Evolutionary conservation across 2,329 filamentous ascomycete genomes (phyloP), one percentile per base, ranked within the genome.

Genomic region (Colletotrichum caudatum): DNA sequence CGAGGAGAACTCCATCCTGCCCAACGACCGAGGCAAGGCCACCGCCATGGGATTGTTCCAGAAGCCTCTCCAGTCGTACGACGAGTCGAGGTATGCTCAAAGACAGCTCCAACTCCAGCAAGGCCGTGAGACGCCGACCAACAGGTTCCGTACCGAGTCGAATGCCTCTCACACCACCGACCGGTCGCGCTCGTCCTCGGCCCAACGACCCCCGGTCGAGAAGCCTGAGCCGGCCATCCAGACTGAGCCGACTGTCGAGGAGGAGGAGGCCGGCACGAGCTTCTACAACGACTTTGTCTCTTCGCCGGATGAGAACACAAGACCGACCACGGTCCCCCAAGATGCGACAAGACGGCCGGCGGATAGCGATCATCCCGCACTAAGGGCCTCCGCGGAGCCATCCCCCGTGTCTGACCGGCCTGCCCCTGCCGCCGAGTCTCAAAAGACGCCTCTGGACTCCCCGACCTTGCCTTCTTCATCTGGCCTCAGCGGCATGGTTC

Each of bases 51-150:
- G 85, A 26, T 82, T 87, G 33, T 87, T 88, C 71, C 92, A 92
- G 74, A 94, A 94, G 78, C 93, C 94, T 1, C 82, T 84, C 2
- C 89, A 92, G 62, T 88, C 90, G 9, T 97, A 96, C 75, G 94
- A 97, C 76, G 95, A 98, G 77, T 90, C 92, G 26, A 93, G 94
- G 77, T 98, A 94, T 77, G 89, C 93, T 6, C 92, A 97, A 78
- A 90, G 94, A 56, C 93, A 97, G 77, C 84, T 93, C 59, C 93
- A 94, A 78, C 89, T 97, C 79, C 93, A 95, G 74, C 89, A 93
- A 76, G 93, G 91, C 37, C 88, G 92, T 35, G 91, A 92, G 67
- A 89, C 89, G 0, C 89, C 91, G 0, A 84, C 83, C 0, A 81
- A 81, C 44, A 81, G 82, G 9, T 78, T 78, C 74, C 84, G 85